Conservation (phyloP, 192 early-diverging fungal species). For the Irineochytrium annulatum region DNA sequence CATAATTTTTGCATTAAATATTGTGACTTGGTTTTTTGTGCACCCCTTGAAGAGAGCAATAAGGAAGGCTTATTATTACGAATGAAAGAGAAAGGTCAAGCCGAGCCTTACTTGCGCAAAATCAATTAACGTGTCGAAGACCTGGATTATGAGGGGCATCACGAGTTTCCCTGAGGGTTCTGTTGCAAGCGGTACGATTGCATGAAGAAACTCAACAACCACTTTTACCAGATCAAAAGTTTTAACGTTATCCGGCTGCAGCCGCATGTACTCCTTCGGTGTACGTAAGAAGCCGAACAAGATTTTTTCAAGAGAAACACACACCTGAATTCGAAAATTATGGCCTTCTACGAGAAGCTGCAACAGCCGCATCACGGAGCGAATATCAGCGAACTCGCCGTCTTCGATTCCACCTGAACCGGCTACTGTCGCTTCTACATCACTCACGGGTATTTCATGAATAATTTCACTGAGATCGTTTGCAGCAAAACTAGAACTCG, state of each 20-base stretch:
- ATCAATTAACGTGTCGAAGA: constrained; percentile 39
- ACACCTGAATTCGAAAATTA: constrained; percentile 28
- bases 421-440: constrained; percentile 9
- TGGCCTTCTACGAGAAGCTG: constrained; percentile 38
- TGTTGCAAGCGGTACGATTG: constrained; percentile 18
- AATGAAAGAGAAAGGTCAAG: no score
- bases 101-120: constrained; percentile 29
- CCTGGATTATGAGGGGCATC: constrained; percentile 31
- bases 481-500: no score
- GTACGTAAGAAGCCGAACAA: no score
- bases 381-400: constrained; percentile 19
- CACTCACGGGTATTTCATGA: no score
- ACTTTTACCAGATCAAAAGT: constrained; percentile 34
- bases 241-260: constrained; percentile 33
- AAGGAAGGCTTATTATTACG: background rate
- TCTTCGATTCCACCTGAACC: constrained; percentile 24
- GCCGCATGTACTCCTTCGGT: constrained; percentile 32
- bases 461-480: no score
- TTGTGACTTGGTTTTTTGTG: constrained; percentile 29
- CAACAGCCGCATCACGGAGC: constrained; percentile 28
- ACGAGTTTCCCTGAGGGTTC: no score
- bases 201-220: constrained; percentile 32
- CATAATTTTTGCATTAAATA: constrained; percentile 36
- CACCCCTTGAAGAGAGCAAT: constrained; percentile 19
- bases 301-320: no score